Base-by-base conservation (phyloP, 148 eudicot genomes). In the Oxyria digyna region DNA sequence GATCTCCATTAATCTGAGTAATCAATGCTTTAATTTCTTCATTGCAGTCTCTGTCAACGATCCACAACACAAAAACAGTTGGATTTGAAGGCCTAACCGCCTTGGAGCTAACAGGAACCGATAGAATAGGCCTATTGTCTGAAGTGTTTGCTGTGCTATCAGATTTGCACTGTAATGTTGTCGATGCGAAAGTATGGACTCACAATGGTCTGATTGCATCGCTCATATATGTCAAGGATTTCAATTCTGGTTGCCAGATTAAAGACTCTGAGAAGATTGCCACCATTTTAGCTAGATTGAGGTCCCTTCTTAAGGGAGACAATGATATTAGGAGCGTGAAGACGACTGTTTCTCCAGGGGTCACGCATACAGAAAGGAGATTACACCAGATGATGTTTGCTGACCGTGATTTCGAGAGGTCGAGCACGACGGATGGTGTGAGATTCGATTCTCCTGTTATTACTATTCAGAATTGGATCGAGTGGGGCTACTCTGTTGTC, bases 311-410 rank as follows among this genome's bases (percentile, higher is more conserved):
- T 17, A 83, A 85, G 71, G 95, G 96, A 55, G 98, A 93, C 35
- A 86, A 86, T 55, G 97, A 89, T 69, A 90, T 93, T 17, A 71
- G 87, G 32, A 86, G 87, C 46, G 96, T 96, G 0, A 86, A 80
- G 73, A 86, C 84, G 10, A 78, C 73, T 13, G 90, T 93, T 35
- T 89, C 96, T 2, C 73, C 82, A 78, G 83, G 77, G 8, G 83
- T 75, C 0, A 93, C 95, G 21, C 98, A 90, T 42, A 85, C 86
- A 0, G 98, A 93, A 74, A 79, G 98, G 50, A 83, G 98, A 72
- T 83, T 93, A 14, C 98, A 93, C 67, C 98, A 93, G 69, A 81
- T 93, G 89, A 89, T 92, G 98, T 87, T 82, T 81, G 96, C 82
- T 17, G 98, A 93, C 37, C 80, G 98, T 0, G 97, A 93, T 74